A percentile compares a stretch with the other conserved stretches of the same genome.
Conservation (phyloP, 805 yeast species). For the Lachancea lanzarotensis region DNA sequence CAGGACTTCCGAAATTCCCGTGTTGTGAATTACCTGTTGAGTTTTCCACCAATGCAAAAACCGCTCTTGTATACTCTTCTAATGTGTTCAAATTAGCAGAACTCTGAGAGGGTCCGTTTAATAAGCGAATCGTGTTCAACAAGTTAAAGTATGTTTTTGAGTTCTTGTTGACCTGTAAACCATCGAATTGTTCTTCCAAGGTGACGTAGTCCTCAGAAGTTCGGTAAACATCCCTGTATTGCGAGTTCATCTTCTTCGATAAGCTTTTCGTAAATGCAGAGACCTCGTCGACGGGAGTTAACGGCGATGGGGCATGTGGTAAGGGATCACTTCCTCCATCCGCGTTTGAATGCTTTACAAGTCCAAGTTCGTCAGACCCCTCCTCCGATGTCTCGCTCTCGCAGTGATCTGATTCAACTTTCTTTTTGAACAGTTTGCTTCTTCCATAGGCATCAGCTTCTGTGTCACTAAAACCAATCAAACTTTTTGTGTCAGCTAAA, state of each 20-base stretch:
- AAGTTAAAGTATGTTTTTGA: conserved; percentile 5
- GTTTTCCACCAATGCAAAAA: neutral
- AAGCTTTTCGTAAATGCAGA: neutral
- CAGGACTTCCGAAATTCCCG: neutral
- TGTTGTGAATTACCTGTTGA: neutral
- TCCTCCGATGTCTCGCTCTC: conserved; percentile 2
- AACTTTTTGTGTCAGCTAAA: neutral
- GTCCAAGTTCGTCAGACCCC: neutral
- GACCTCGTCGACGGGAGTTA: conserved; percentile 7
- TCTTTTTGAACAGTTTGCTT: neutral
- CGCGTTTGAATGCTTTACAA: neutral
- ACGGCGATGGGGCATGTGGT: conserved; percentile 2
- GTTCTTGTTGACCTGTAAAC: neutral
- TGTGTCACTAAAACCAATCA: neutral
- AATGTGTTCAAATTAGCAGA: neutral
- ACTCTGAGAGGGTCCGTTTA: conserved; percentile 1
- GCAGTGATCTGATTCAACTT: neutral
- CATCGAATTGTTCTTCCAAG: conserved; percentile 2
- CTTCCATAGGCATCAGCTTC: neutral
- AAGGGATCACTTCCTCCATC: neutral
- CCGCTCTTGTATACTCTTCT: conserved; percentile 1
- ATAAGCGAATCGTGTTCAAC: conserved; percentile 1
- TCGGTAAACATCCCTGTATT: conserved; percentile 4
- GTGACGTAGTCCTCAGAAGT: conserved; percentile 4
- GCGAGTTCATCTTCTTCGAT: neutral